Base-by-base conservation (phyloP, 306 rosid genomes). In the Biancaea sappan region DNA sequence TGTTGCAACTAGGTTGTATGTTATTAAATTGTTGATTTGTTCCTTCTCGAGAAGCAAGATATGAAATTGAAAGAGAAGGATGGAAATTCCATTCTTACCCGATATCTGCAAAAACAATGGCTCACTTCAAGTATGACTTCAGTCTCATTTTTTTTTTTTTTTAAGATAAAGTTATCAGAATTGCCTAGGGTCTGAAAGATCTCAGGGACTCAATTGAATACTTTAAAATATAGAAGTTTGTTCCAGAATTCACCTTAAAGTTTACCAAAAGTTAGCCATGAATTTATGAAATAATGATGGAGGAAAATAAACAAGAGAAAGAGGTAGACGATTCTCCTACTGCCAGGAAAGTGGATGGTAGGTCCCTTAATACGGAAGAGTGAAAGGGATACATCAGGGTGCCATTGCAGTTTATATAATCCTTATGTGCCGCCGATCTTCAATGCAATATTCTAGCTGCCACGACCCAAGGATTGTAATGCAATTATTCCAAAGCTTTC, bases 11-110 rank as follows among this genome's bases (percentile, higher is more conserved):
- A 38, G 41, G 11, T 14, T 22, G 38, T 40, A 52, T 7, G 7
- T 67, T 41, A 2, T 66, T 28, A 43, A 25, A 26, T 16, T 8
- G 31, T 46, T 38, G 58, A 4, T 67, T 73, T 52, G 5, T 26
- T 63, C 51, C 66, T 37, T 7, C 51, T 35, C 31, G 28, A 66
- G 53, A 35, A 60, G 22, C 28, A 50, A 43, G 40, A 24, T 57
- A 41, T 41, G 64, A 44, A 57, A 44, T 38, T 76, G 24, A 40
- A 60, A 66, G 28, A 37, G 74, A n/a, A 68, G 59, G 25, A 40
- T 51, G 25, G 72, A 37, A 37, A 29, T 53, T 76, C 22, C 15
- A 24, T 80, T 69, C 11, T 62, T 67, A 47, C 10, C 52, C 57
- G 25, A 22, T 63, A 24, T 40, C 48, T 66, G 31, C 38, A 0